These are phyloP conservation scores for Laguncularia racemosa DNA, from an alignment of 345 rosid genomes.

Conservation along the genomic window DNA sequence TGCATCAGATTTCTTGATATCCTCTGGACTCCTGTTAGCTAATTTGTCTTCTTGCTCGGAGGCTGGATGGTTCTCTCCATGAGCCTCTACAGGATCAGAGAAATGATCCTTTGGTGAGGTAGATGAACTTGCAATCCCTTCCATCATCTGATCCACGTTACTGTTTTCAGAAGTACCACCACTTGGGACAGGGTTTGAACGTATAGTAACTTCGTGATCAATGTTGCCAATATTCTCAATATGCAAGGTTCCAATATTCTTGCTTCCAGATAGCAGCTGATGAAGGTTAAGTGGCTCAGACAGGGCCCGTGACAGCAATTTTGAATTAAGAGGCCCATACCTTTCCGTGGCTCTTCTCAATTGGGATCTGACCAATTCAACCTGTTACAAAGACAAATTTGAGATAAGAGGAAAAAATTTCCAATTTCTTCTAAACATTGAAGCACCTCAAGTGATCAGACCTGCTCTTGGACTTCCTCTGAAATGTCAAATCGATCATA, in stretches of 20 bases:
- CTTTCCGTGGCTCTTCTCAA: slow-evolving; percentile 72
- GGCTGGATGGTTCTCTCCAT: slow-evolving; percentile 13
- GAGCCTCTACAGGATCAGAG: slow-evolving; percentile 29
- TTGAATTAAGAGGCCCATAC: slow-evolving; percentile 51
- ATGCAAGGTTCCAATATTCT: slow-evolving; percentile 16
- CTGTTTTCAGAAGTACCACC: slow-evolving; percentile 6
- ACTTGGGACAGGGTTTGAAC: slow-evolving; percentile 22
- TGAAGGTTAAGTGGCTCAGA: slow-evolving; percentile 37
- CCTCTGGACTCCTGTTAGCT: slow-evolving; percentile 35
- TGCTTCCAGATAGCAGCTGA: slow-evolving; percentile 9
- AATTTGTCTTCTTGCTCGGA: slow-evolving; percentile 13
- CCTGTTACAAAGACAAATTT: slow-evolving; percentile 30
- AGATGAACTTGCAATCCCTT: slow-evolving; percentile 25
- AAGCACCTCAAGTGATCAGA: slow-evolving; percentile 12
- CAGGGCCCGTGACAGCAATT: slow-evolving; percentile 27
- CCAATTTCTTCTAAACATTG: not conserved
- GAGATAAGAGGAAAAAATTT: not conserved
- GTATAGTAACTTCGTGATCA: slow-evolving; percentile 26
- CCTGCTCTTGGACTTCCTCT: slow-evolving; percentile 86
- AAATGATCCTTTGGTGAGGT: slow-evolving; percentile 23
- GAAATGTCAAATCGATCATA: slow-evolving; percentile 68
- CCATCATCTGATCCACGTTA: slow-evolving; percentile 17
- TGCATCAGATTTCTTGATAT: slow-evolving; percentile 47
- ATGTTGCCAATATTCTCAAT: slow-evolving; percentile 18
- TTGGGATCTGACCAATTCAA: slow-evolving; percentile 66